These are phyloP conservation scores for Talaromyces sp. DNA, from an alignment of 2,329 filamentous ascomycete genomes.

Conservation along the genomic window DNA sequence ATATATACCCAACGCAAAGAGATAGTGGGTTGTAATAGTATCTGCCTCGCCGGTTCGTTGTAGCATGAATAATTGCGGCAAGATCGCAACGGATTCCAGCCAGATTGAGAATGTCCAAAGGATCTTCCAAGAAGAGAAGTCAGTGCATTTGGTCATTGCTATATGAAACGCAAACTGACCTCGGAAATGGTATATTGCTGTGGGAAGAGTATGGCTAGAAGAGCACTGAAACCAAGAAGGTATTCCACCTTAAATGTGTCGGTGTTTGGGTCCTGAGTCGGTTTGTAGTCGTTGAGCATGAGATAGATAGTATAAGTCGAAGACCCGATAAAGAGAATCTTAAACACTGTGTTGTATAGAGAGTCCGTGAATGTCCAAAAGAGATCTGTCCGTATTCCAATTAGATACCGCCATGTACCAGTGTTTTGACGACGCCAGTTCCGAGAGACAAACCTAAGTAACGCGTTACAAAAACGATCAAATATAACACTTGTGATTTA, in stretches of 20 bases:
- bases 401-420: background rate
- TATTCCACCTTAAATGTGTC: slow-evolving; percentile 98
- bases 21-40: slow-evolving; percentile 98
- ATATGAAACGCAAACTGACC: slow-evolving; percentile 37
- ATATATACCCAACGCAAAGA: slow-evolving; percentile 90
- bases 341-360: slow-evolving; percentile 92
- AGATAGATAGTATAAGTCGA: slow-evolving; percentile 95
- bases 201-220: slow-evolving; percentile 78
- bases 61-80: slow-evolving; percentile 97
- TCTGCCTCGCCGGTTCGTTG: slow-evolving; percentile 97
- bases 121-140: slow-evolving; percentile 57
- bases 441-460: slow-evolving; percentile 67
- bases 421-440: background rate
- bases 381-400: slow-evolving; percentile 60
- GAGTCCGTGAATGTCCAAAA: slow-evolving; percentile 79
- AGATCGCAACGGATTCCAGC: slow-evolving; percentile 93
- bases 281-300: slow-evolving; percentile 97
- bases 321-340: slow-evolving; percentile 87
- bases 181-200: slow-evolving; percentile 77
- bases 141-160: background rate
- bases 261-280: slow-evolving; percentile 92
- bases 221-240: slow-evolving; percentile 74
- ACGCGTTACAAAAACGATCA: slow-evolving; percentile 88
- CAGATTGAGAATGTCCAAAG: slow-evolving; percentile 98
- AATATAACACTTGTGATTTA: slow-evolving; percentile 94